A percentile compares a stretch with the other conserved stretches of the same genome.
Conservation (phyloP, 2,329 filamentous ascomycete species). For the Aureobasidium sp. region DNA sequence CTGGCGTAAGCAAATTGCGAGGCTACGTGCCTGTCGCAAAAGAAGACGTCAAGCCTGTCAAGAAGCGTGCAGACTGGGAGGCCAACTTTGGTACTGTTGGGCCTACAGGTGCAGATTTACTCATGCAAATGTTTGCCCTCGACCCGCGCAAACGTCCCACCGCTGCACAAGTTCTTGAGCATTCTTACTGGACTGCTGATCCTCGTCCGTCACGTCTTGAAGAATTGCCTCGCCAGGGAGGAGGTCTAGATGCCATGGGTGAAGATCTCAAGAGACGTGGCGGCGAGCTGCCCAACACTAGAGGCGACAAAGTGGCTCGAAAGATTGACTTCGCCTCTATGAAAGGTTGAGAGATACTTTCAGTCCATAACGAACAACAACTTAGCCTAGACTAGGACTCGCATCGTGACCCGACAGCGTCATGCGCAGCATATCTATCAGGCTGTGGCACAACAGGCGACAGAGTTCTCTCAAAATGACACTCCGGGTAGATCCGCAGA, state of each 20-base stretch:
- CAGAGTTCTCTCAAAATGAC: background rate
- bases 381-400: background rate
- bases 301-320: slow-evolving; percentile 69
- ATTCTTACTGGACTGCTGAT: slow-evolving; percentile 78
- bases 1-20: slow-evolving; percentile 73
- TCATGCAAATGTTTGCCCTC: slow-evolving; percentile 76
- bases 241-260: slow-evolving; percentile 66
- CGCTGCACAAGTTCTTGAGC: slow-evolving; percentile 68
- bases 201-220: slow-evolving; percentile 77
- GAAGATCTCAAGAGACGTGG: slow-evolving; percentile 74
- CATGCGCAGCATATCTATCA: background rate
- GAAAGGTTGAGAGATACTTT: slow-evolving; percentile 28
- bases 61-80: slow-evolving; percentile 65
- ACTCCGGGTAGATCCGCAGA: background rate
- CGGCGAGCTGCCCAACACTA: slow-evolving; percentile 60
- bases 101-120: slow-evolving; percentile 73
- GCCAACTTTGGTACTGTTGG: slow-evolving; percentile 74
- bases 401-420: background rate
- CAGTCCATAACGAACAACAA: background rate
- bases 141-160: slow-evolving; percentile 82
- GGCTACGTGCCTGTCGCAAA: slow-evolving; percentile 68
- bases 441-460: background rate
- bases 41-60: slow-evolving; percentile 49
- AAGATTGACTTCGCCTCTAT: slow-evolving; percentile 67
- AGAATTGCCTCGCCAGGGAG: slow-evolving; percentile 71